phyloP scores from a whole-genome alignment of 2,329 filamentous ascomycete species.

The Penicillium sp. region DNA sequence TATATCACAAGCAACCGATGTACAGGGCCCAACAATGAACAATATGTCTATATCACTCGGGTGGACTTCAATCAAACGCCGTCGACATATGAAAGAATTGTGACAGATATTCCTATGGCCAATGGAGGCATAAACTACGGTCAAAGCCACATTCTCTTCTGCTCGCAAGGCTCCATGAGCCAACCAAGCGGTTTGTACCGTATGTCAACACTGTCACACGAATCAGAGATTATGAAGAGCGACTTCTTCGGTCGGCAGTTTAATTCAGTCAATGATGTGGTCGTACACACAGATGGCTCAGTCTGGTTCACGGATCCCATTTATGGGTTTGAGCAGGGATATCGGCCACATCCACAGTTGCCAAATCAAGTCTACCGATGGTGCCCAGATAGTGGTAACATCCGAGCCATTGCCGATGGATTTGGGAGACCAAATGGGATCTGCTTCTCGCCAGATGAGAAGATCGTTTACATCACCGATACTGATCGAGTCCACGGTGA shows the following conservation, averaged over 20 bases:
- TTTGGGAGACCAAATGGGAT: slow-evolving; percentile 47
- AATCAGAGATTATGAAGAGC: slow-evolving; percentile 27
- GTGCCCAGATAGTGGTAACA: slow-evolving; percentile 33
- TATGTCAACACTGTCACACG: slow-evolving; percentile 23
- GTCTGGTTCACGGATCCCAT: slow-evolving; percentile 44
- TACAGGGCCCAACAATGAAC: slow-evolving; percentile 11
- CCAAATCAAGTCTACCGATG: slow-evolving; percentile 44
- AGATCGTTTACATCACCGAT: slow-evolving; percentile 45
- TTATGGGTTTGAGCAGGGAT: slow-evolving; percentile 40
- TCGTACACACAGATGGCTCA: slow-evolving; percentile 35
- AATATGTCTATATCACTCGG: slow-evolving; percentile 28
- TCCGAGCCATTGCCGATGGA: slow-evolving; percentile 41
- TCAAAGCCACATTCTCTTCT: slow-evolving; percentile 43
- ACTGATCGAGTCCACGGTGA: slow-evolving; percentile 34
- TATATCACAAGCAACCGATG: slow-evolving; percentile 43
- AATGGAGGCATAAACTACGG: slow-evolving; percentile 54
- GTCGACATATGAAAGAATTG: slow-evolving; percentile 25
- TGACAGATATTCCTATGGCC: slow-evolving; percentile 43
- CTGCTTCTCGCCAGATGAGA: slow-evolving; percentile 43
- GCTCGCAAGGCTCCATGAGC: slow-evolving; percentile 39
- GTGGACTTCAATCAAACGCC: slow-evolving; percentile 5
- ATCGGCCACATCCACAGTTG: slow-evolving; percentile 34
- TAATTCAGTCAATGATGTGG: slow-evolving; percentile 42
- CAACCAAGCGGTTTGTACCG: slow-evolving; percentile 15
- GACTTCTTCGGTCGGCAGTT: slow-evolving; percentile 41